These are phyloP conservation scores for Helenozyma baotianmanensis DNA, from an alignment of 805 yeast genomes.

Conservation along the genomic window DNA sequence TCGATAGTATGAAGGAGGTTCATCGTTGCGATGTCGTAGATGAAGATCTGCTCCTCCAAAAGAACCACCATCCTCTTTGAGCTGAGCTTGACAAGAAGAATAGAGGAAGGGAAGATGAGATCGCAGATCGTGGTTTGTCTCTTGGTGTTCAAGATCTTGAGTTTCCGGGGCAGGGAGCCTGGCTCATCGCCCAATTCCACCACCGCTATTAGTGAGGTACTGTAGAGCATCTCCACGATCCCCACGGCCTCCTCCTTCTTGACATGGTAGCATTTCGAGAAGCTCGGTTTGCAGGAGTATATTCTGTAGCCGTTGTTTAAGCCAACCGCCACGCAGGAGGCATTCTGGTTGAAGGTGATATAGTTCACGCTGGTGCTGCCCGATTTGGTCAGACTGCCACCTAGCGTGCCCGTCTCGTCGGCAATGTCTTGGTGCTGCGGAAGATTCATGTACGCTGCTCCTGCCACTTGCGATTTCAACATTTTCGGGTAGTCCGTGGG, in stretches of 20 bases:
- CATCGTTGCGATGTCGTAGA: slow-evolving; percentile 40
- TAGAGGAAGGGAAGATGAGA: slow-evolving; percentile 38
- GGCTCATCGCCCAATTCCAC: slow-evolving; percentile 76
- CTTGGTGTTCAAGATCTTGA: slow-evolving; percentile 80
- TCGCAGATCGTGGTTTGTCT: slow-evolving; percentile 46
- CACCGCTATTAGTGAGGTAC: slow-evolving; percentile 80
- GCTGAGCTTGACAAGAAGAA: slow-evolving; percentile 36
- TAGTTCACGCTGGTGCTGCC: slow-evolving; percentile 26
- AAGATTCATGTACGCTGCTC: slow-evolving; percentile 1
- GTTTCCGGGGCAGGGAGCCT: slow-evolving; percentile 69
- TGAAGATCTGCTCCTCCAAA: slow-evolving; percentile 41
- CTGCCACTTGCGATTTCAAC: slow-evolving; percentile 2
- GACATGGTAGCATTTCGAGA: slow-evolving; percentile 46
- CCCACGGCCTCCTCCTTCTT: slow-evolving; percentile 51
- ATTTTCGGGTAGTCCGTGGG: background rate
- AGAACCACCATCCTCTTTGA: slow-evolving; percentile 30
- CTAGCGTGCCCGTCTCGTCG: slow-evolving; percentile 1
- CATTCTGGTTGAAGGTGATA: slow-evolving; percentile 80
- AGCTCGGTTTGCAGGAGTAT: slow-evolving; percentile 77
- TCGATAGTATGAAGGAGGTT: slow-evolving; percentile 41
- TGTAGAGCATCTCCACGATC: slow-evolving; percentile 83
- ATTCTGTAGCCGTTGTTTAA: slow-evolving; percentile 62
- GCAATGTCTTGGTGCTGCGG: slow-evolving; percentile 1
- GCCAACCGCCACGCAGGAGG: slow-evolving; percentile 74
- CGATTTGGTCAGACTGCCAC: background rate